Base-by-base conservation (phyloP, 1,284 basidiomycete species). In the Ustilago hordei region DNA sequence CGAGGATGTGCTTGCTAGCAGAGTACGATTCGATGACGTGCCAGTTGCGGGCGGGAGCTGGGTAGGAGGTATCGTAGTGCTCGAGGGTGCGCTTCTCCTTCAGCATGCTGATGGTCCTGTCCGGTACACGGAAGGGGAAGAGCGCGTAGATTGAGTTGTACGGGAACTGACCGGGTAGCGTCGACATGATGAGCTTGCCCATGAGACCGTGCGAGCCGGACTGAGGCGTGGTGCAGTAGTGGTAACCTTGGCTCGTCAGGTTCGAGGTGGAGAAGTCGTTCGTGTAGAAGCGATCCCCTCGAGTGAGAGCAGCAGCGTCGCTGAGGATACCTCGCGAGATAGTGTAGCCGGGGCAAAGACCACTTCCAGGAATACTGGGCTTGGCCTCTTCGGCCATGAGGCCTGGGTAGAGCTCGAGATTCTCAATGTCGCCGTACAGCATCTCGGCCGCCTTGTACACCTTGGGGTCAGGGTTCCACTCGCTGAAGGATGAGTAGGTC, bases 271-370 rank as follows among this genome's bases (percentile, higher is more conserved):
- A 94, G 84, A 90, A 92, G 84, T 95, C 93, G 39, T 91, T 88
- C 0, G 93, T 95, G 87, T 91, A 93, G 89, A 91, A 93, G 55
- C 93, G 89, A 81, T 95, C 93, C 34, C 93, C 82, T 91, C 93
- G 91, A 53, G 92, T 93, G 57, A 95, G 90, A 5, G 92, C 91
- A 63, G 93, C 92, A n/a, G 93, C 93, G 83, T 95, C 94, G 76
- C 91, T 91, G 43, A 95, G 90, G 80, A 95, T 95, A 15, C 93
- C 94, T 45, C 94, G 90, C 79, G 91, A 92, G 81, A 93, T 91
- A 8, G 94, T 95, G 86, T 93, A 94, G 11, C 91, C 92, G n/a
- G 93, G 92, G 85, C 92, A 79, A 35, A 82, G 72, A 32, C 94
- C 94, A 60, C 92, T 92, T 55, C 93, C 93, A 0, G 91, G 90